Evolutionary conservation across 2,329 filamentous ascomycete genomes (phyloP), one percentile per base, ranked within the genome.

Genomic region (Fusarium burgessii): DNA sequence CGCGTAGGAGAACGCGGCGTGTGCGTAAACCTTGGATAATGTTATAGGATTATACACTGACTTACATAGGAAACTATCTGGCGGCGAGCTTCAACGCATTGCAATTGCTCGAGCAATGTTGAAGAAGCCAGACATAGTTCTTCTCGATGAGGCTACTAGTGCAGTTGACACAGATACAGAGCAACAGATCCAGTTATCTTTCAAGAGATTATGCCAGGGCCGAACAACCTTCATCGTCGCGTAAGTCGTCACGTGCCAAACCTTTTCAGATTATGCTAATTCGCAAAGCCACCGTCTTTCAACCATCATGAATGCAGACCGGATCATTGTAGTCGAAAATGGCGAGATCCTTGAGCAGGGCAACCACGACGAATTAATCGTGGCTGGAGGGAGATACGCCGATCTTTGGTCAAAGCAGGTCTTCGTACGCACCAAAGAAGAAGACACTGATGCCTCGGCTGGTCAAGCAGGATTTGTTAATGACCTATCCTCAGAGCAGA

Each of bases 131-230:
- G 90, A 93, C 60, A 90, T 95, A 65, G 89, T 95, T 13, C 85
- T 95, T 41, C 85, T 95, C 2, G 93, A 95, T 71, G 93, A 95
- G 79, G 91, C 93, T 2, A 94, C 93, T 7, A 93, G 91, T 40
- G 90, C 92, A 10, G 90, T 95, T 62, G 90, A 93, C 66, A 91
- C 90, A 0, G 88, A 90, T 36, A 92, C 89, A 3, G 90, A 92
- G 78, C 87, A 89, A 59, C 87, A 89, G 71, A 92, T 92, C 47
- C 90, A 92, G 72, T 82, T 87, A 35, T 90, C 90, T 0, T 85
- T 92, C 57, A 82, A 82, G 62, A 83, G 82, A 52, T 82, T 91
- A 11, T 90, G 88, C 67, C 81, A 86, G 63, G 88, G 86, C 4
- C 87, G 90, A 27, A 92, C 90, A 3, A 92, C 89, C 0, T 90